A percentile compares a stretch with the other conserved stretches of the same genome.
phyloP scores from a whole-genome alignment of 83 land plant species.

The Diphasiastrum complanatum region DNA sequence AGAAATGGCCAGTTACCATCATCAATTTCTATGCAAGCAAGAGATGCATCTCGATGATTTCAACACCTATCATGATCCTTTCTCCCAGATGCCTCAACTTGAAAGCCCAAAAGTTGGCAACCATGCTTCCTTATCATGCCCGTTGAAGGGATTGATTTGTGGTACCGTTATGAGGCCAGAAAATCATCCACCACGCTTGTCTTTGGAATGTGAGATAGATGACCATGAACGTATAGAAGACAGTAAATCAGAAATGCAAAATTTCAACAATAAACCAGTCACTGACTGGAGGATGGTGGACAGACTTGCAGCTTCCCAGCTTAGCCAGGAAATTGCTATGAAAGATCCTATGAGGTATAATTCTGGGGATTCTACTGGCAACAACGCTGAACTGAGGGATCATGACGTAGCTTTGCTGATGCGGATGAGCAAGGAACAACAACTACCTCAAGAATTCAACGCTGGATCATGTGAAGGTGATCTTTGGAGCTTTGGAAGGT shows the following conservation, averaged over 20 bases:
- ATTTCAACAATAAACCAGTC: not conserved
- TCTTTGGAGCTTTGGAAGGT: constrained; percentile 1
- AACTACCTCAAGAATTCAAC: not conserved
- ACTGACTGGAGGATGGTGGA: constrained; percentile 6
- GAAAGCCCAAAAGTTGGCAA: constrained; percentile 1
- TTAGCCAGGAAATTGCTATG: constrained; percentile 1
- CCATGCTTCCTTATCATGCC: not conserved
- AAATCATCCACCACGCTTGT: not conserved
- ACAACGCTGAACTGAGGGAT: too few relatives aligned
- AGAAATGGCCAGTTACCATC: too few relatives aligned
- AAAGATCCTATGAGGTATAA: not conserved
- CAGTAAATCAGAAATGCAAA: too few relatives aligned
- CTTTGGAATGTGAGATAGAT: not conserved
- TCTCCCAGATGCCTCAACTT: constrained; percentile 2
- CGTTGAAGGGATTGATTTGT: not conserved
- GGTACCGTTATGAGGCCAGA: not conserved
- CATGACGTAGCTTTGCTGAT: constrained; percentile 3
- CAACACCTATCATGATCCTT: not conserved
- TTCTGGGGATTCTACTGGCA: not conserved
- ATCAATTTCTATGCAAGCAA: constrained; percentile 5
- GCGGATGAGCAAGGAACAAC: constrained; percentile 5
- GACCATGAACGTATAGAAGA: too few relatives aligned
- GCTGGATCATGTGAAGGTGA: not conserved
- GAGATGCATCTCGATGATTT: not conserved
- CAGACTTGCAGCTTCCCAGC: constrained; percentile 2